Evolutionary conservation across 345 rosid genomes (phyloP).

Genomic region (Populus euphratica): DNA sequence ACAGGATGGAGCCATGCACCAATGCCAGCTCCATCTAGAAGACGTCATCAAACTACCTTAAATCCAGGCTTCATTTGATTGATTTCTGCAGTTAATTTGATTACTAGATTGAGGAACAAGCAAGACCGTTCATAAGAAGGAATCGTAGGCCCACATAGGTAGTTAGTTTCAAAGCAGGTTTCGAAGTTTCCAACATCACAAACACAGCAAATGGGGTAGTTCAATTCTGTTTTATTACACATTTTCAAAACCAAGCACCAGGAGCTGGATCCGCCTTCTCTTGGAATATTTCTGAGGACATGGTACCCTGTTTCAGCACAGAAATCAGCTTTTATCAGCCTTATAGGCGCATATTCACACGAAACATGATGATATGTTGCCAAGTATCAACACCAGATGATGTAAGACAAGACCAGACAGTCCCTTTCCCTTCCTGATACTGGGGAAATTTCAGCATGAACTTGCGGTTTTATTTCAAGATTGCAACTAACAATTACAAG

Average conservation of each 20-base stretch:
- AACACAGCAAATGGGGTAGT: background rate
- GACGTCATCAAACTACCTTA: background rate
- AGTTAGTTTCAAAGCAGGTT: background rate
- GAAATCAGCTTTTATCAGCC: background rate
- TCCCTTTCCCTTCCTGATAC: too few relatives aligned
- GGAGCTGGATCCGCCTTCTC: background rate
- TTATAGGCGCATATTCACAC: background rate
- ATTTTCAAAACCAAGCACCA: background rate
- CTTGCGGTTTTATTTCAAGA: background rate
- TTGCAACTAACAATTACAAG: background rate
- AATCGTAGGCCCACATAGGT: background rate
- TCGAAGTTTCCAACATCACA: background rate
- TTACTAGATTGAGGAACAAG: background rate
- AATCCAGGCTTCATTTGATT: background rate
- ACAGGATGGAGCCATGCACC: background rate
- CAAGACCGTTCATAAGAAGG: background rate
- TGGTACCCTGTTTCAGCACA: background rate
- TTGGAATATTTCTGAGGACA: background rate
- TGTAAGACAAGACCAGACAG: background rate
- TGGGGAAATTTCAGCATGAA: too few relatives aligned
- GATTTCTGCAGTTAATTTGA: background rate
- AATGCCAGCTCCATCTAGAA: background rate
- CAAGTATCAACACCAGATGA: background rate
- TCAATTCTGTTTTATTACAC: background rate
- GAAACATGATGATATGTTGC: background rate